phyloP scores from a whole-genome alignment of 768 basidiomycete genomes.

The Lactifluus pinguis region DNA sequence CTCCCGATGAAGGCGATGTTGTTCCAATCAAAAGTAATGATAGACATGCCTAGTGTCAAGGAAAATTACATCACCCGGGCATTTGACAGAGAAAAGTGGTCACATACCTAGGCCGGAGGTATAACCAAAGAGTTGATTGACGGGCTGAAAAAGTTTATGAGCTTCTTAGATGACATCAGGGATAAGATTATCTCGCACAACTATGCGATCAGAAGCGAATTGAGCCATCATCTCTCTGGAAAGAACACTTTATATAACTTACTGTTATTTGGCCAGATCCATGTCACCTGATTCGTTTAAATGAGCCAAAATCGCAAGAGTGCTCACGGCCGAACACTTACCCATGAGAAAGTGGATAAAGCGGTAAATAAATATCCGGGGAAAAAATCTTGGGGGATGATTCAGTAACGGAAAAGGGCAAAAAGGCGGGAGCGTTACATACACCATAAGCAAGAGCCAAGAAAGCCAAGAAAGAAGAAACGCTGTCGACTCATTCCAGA shows the following conservation, averaged over 20 bases:
- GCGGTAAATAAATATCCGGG: slow-evolving; percentile 21
- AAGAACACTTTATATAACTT: not conserved
- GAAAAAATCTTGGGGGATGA: slow-evolving; percentile 11
- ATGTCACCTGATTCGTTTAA: slow-evolving; percentile 14
- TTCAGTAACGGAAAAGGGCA: slow-evolving; percentile 22
- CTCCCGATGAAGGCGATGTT: slow-evolving; percentile 25
- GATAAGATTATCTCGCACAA: slow-evolving; percentile 13
- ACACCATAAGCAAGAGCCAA: slow-evolving; percentile 43
- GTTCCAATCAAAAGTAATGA: slow-evolving; percentile 78
- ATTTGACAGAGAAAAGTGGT: not conserved
- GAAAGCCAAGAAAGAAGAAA: slow-evolving; percentile 64
- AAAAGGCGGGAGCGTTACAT: not conserved
- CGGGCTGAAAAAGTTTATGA: slow-evolving; percentile 16
- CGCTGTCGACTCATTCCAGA: slow-evolving; percentile 62
- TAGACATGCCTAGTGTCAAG: slow-evolving; percentile 41
- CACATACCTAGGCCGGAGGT: slow-evolving; percentile 16
- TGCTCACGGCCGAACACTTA: slow-evolving; percentile 1
- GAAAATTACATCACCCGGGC: not conserved
- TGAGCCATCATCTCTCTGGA: not conserved
- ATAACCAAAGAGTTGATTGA: slow-evolving; percentile 50
- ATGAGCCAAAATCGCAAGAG: not conserved
- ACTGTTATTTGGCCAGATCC: slow-evolving; percentile 20
- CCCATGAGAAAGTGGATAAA: slow-evolving; percentile 20
- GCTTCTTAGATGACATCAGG: not conserved
- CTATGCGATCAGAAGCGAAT: not conserved